Evolutionary conservation across 192 early-diverging fungal species (phyloP), one percentile per base, ranked within the genome.

Genomic region (Tieghemiomyces parasiticus): DNA sequence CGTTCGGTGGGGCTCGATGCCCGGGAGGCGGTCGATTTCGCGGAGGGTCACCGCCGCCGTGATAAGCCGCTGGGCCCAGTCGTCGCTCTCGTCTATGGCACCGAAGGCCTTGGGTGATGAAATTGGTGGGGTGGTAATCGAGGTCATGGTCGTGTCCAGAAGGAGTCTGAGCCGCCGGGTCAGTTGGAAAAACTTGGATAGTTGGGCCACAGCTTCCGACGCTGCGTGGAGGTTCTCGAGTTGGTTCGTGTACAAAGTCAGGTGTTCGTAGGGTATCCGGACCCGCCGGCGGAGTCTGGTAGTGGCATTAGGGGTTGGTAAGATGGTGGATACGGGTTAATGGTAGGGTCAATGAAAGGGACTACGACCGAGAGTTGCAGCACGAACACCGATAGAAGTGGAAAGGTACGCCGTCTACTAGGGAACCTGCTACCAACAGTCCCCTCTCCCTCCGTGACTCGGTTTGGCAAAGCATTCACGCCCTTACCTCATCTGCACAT

Each of bases 241-340:
- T 30, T 54, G 52, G 32, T 16, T 9, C 4, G 52, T 54, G 32
- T 54, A 54, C 52, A 29, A 4, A 9, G 52, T 32, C 52, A 54
- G 20, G 52, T 54, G 52, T 16, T 54, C 52, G 32, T 54, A 54
- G 6, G 52, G 52, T n/a, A 54, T 30, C 20, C 52, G 52, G 19
- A 54, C 32, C 19, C 28, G 28, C 4, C 10, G 28, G 9, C 52
- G 52, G 28, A 54, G 29, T 4, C 52, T 19, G 8, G 19, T 24
- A 19, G 19, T 19, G 1, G 46, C 25, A 24, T 3, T 47, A 22
- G 16, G 22, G 3, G 12, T 14, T 22, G 19, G 22, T 14, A 12
- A 22, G 19, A 46, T 2, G 19, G 2, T 4, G 10, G 19, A 2
- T 22, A 4, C 10, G 16, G 12, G 19, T 22, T n/a, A 22, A 14